phyloP scores from a whole-genome alignment of 1,284 basidiomycete species.

The Gastroboletus turbinatus region DNA sequence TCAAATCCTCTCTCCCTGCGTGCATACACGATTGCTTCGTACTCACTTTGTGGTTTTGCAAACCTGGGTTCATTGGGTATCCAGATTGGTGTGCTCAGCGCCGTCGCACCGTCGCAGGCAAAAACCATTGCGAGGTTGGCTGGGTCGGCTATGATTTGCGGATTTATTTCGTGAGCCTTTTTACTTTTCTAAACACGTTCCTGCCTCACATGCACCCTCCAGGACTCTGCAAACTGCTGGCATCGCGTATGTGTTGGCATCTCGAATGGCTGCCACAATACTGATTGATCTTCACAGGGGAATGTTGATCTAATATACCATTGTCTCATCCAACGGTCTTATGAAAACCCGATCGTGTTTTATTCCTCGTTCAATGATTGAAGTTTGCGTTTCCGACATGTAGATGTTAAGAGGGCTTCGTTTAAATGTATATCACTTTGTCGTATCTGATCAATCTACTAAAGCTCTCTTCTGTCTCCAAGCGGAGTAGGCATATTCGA shows the following conservation, averaged over 20 bases:
- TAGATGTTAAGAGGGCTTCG: background rate
- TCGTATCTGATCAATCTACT: background rate
- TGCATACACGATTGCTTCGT: conserved; percentile 77
- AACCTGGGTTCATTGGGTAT: conserved; percentile 87
- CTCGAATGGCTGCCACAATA: background rate
- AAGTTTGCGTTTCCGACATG: background rate
- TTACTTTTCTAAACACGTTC: background rate
- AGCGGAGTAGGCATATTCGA: background rate
- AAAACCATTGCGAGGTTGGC: conserved; percentile 74
- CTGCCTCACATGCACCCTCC: background rate
- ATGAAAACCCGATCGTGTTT: background rate
- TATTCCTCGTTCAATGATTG: background rate
- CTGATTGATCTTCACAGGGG: conserved; percentile 38
- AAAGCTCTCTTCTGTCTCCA: background rate
- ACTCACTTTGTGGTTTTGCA: conserved; percentile 88
- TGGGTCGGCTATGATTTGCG: conserved; percentile 77
- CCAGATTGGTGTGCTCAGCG: conserved; percentile 85
- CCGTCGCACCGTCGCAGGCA: conserved; percentile 76
- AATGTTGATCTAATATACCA: conserved; percentile 44
- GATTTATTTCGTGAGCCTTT: conserved; percentile 57
- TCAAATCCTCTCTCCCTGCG: conserved; percentile 63
- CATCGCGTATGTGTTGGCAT: conserved; percentile 54
- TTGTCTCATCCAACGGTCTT: background rate
- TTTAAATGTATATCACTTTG: background rate
- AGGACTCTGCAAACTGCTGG: conserved; percentile 69